phyloP scores from a whole-genome alignment of 345 rosid genomes.

The Camelina neglecta region DNA sequence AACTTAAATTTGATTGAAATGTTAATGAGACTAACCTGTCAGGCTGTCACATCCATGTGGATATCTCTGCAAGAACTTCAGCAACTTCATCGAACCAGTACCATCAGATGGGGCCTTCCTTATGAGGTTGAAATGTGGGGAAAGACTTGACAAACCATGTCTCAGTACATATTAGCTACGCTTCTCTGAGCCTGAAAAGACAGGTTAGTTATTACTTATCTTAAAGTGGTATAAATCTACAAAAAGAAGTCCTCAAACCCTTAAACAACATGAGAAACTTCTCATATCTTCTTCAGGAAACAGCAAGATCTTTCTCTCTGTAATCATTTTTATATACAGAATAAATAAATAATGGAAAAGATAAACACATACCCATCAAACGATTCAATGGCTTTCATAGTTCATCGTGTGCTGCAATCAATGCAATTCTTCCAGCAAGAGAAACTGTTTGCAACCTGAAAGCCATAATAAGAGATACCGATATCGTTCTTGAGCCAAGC shows the following conservation, averaged over 20 bases:
- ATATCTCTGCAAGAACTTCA: not conserved
- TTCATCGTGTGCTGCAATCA: constrained; percentile 25
- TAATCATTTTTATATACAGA: not conserved
- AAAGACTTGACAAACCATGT: constrained; percentile 20
- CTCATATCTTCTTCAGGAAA: constrained; percentile 10
- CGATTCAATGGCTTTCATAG: not conserved
- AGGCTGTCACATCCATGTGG: constrained; percentile 22
- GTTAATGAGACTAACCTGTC: constrained; percentile 1
- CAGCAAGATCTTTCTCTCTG: constrained; percentile 9
- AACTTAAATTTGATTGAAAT: constrained; percentile 1
- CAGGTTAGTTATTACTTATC: not conserved
- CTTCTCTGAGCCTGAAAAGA: constrained; percentile 2
- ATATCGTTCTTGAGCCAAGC: constrained; percentile 43
- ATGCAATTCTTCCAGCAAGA: constrained; percentile 17
- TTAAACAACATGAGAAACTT: constrained; percentile 6
- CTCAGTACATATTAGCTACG: constrained; percentile 9
- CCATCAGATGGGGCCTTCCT: constrained; percentile 29
- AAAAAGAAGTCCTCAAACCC: not conserved
- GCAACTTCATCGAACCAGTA: constrained; percentile 10
- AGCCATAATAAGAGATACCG: constrained; percentile 15
- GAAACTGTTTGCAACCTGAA: constrained; percentile 26
- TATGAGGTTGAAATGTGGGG: constrained; percentile 11
- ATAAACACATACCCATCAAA: constrained; percentile 4
- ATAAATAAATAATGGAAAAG: not conserved
- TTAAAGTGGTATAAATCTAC: not conserved